phyloP scores from a whole-genome alignment of 768 basidiomycete species.

The Trametes gibbosa region DNA sequence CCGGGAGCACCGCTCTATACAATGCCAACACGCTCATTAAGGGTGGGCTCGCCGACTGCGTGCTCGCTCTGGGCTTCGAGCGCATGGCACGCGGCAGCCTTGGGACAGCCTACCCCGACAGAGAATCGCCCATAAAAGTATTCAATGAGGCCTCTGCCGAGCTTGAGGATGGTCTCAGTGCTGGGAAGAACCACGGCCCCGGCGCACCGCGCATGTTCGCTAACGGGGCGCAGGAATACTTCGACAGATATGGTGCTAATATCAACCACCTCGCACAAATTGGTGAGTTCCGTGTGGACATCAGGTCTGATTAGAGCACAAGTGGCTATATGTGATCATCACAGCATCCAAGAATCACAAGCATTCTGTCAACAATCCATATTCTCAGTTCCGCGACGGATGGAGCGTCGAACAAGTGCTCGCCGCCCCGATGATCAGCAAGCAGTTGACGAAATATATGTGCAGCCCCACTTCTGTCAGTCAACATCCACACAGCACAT shows the following conservation, averaged over 20 bases:
- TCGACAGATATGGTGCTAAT: constrained; percentile 66
- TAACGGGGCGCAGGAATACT: constrained; percentile 74
- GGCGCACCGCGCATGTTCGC: constrained; percentile 71
- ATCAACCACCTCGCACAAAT: constrained; percentile 73
- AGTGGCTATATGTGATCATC: background rate
- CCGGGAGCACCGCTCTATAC: constrained; percentile 75
- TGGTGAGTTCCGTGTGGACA: constrained; percentile 40
- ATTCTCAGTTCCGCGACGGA: constrained; percentile 80
- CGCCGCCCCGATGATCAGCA: constrained; percentile 63
- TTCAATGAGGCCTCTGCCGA: constrained; percentile 44
- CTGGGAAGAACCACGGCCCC: constrained; percentile 66
- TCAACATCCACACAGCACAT: background rate
- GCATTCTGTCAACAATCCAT: constrained; percentile 80
- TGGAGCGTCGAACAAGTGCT: constrained; percentile 74
- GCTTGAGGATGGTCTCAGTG: constrained; percentile 42
- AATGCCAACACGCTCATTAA: constrained; percentile 71
- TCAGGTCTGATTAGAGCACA: background rate
- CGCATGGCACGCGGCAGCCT: constrained; percentile 78
- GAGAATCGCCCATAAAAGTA: constrained; percentile 45
- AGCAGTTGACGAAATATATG: constrained; percentile 79
- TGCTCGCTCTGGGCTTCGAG: constrained; percentile 83
- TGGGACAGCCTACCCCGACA: constrained; percentile 59
- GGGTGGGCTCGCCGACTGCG: constrained; percentile 67
- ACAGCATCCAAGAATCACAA: constrained; percentile 81
- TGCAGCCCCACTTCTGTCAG: constrained; percentile 80